Conservation (phyloP, 257 asterid genomes). For the Solanum rostratum region DNA sequence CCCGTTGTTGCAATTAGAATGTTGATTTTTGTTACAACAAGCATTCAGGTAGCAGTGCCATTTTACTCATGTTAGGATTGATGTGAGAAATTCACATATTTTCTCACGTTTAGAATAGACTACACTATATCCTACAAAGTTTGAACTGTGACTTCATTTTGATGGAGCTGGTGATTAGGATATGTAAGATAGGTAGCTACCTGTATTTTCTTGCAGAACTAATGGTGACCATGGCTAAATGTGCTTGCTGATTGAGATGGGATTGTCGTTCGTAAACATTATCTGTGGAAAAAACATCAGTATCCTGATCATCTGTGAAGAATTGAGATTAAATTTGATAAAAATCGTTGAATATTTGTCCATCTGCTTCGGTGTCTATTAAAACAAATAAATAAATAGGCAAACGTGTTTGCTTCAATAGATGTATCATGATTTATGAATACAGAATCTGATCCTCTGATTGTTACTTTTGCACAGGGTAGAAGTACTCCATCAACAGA, state of each 20-base stretch:
- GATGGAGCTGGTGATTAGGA: background rate
- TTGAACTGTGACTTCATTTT: background rate
- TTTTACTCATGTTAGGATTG: background rate
- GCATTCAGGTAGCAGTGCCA: background rate
- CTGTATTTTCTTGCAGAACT: background rate
- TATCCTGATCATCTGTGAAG: background rate
- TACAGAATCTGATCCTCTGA: constrained; percentile 1
- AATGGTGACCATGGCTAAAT: background rate
- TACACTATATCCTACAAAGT: background rate
- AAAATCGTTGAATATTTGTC: background rate
- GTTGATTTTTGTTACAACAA: background rate
- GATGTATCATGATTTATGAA: background rate
- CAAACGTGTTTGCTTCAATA: background rate
- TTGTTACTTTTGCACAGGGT: constrained; percentile 37
- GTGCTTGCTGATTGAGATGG: background rate
- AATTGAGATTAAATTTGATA: background rate
- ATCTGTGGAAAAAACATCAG: background rate
- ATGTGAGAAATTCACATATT: background rate
- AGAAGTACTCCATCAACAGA: constrained; percentile 63
- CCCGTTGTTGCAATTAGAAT: background rate
- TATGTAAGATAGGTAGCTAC: background rate
- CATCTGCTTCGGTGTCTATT: background rate
- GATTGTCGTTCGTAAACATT: background rate
- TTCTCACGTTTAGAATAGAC: background rate
- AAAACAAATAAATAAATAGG: background rate